Conservation (phyloP, 73 alveolate genomes). For the Tetrahymena thermophila region DNA sequence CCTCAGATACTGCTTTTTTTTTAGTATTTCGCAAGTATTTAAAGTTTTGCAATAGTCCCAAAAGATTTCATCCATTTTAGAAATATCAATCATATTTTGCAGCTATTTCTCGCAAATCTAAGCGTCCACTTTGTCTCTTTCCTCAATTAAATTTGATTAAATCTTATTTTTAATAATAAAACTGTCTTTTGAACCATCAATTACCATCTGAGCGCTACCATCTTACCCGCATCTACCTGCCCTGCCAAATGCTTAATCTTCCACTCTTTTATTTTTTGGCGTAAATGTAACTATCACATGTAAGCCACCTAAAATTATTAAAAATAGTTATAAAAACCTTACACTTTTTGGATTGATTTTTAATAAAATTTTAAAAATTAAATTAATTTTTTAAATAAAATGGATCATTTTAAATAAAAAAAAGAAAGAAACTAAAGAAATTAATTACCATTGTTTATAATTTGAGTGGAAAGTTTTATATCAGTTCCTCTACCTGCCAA, state of each 20-base stretch:
- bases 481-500: not conserved
- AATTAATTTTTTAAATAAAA: not conserved
- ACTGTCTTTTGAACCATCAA: not conserved
- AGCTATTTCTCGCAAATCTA: not conserved
- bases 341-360: too few relatives aligned
- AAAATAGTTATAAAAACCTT: not conserved
- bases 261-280: slow-evolving; percentile 1
- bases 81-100: not conserved
- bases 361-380: not conserved
- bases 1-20: not conserved
- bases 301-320: slow-evolving; percentile 4
- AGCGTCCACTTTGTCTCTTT: not conserved
- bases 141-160: not conserved
- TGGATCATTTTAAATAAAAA: not conserved
- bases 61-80: not conserved
- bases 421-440: not conserved
- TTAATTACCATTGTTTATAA: not conserved
- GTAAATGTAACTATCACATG: slow-evolving; percentile 5
- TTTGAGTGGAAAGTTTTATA: not conserved
- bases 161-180: not conserved
- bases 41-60: not conserved
- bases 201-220: not conserved
- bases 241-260: slow-evolving; percentile 16
- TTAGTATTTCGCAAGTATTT: not conserved
- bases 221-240: slow-evolving; percentile 6